phyloP scores from a whole-genome alignment of 2,329 filamentous ascomycete genomes.

The Microsporum canis region DNA sequence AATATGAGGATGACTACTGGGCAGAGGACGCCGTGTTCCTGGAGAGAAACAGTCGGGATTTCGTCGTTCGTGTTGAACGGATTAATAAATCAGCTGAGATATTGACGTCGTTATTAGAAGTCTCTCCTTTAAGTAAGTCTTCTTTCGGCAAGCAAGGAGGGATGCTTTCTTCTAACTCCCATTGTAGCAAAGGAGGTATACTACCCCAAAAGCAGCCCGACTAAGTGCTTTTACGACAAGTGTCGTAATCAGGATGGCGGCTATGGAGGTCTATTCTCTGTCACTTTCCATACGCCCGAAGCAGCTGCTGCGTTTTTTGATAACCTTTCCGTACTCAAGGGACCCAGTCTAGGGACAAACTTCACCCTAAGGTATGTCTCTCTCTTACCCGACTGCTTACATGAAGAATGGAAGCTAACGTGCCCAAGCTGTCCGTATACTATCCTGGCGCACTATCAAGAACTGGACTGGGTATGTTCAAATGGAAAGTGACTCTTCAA shows the following conservation, averaged over 20 bases:
- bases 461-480: conserved; percentile 70
- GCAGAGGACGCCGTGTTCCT: conserved; percentile 88
- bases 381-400: background rate
- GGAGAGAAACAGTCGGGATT: conserved; percentile 92
- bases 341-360: conserved; percentile 89
- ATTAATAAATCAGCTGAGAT: conserved; percentile 79
- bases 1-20: conserved; percentile 88
- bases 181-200: conserved; percentile 61
- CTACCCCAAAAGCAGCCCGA: conserved; percentile 71
- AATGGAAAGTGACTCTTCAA: background rate
- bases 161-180: conserved; percentile 3
- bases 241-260: conserved; percentile 64
- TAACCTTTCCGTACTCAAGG: conserved; percentile 75
- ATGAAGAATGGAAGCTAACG: conserved; percentile 9
- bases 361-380: conserved; percentile 61
- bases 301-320: conserved; percentile 79
- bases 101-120: conserved; percentile 60
- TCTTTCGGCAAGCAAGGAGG: background rate
- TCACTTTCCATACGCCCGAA: conserved; percentile 59
- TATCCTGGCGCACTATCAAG: conserved; percentile 77
- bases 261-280: conserved; percentile 80
- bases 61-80: conserved; percentile 66
- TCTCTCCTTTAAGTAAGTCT: conserved; percentile 41
- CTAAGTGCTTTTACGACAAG: conserved; percentile 62
- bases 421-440: conserved; percentile 65